Percentiles rank a stretch among this genome's conserved stretches.
phyloP scores from a whole-genome alignment of 805 yeast genomes.

The Metschnikowia santaceciliae region DNA sequence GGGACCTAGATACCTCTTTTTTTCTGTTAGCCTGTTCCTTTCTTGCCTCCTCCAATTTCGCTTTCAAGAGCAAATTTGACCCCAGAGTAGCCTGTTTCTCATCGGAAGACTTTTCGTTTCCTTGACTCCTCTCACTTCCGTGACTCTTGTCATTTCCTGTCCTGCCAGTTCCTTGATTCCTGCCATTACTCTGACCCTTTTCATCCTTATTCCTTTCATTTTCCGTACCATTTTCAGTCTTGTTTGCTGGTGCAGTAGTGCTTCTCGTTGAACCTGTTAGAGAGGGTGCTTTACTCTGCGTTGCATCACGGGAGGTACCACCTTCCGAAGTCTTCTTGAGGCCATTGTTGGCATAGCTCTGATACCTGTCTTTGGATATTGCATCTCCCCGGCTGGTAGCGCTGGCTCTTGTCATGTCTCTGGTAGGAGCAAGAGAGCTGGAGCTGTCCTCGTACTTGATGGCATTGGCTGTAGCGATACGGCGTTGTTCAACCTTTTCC shows the following conservation, averaged over 20 bases:
- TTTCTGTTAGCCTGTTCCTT: conserved; percentile 17
- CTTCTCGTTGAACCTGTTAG: not conserved
- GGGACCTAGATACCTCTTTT: not conserved
- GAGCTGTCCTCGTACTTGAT: conserved; percentile 21
- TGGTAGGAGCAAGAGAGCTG: conserved; percentile 7
- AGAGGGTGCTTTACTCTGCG: not conserved
- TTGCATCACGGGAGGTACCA: not conserved
- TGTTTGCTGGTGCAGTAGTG: conserved; percentile 3
- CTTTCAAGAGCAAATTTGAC: conserved; percentile 12
- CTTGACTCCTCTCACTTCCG: not conserved
- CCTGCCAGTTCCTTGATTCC: not conserved
- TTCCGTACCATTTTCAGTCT: not conserved
- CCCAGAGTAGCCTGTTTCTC: too few species aligned
- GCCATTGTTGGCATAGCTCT: conserved; percentile 22
- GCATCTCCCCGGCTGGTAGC: conserved; percentile 6
- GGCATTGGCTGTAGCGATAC: conserved; percentile 7
- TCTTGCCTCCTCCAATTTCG: conserved; percentile 23
- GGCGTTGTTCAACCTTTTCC: conserved; percentile 4
- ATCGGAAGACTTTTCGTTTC: not conserved
- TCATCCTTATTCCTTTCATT: not conserved
- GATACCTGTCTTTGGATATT: conserved; percentile 26
- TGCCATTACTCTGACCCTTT: not conserved
- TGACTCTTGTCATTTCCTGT: not conserved
- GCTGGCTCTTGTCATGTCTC: conserved; percentile 14
- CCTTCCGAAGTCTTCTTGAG: not conserved